Evolutionary conservation across 2,329 filamentous ascomycete species (phyloP).

Genomic region (Lachnellula cervina): DNA sequence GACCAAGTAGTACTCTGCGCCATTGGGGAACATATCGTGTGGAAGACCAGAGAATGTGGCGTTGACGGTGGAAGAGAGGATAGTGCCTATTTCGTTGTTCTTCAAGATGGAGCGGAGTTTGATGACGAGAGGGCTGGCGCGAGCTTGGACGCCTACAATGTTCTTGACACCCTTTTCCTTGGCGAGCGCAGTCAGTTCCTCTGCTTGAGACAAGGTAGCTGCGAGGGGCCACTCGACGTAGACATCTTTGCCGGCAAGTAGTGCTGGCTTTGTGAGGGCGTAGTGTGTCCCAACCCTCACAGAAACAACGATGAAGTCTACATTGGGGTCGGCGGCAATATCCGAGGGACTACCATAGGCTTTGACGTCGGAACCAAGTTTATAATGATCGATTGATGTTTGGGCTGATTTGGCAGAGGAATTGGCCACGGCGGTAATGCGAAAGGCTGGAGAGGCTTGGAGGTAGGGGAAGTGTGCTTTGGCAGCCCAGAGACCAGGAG

Average conservation of each 20-base stretch:
- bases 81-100: slow-evolving; percentile 39
- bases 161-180: slow-evolving; percentile 38
- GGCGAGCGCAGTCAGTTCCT: slow-evolving; percentile 39
- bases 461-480: slow-evolving; percentile 48
- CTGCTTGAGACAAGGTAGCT: slow-evolving; percentile 36
- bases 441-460: slow-evolving; percentile 31
- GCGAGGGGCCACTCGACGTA: slow-evolving; percentile 49
- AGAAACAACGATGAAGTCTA: slow-evolving; percentile 44
- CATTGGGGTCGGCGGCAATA: slow-evolving; percentile 40
- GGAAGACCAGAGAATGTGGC: slow-evolving; percentile 1
- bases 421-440: slow-evolving; percentile 44
- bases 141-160: slow-evolving; percentile 44
- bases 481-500: slow-evolving; percentile 43
- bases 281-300: slow-evolving; percentile 42
- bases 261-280: slow-evolving; percentile 36
- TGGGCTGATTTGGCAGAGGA: slow-evolving; percentile 39
- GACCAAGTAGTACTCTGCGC: slow-evolving; percentile 15
- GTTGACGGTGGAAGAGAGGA: slow-evolving; percentile 22
- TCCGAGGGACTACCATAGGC: slow-evolving; percentile 39
- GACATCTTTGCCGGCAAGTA: slow-evolving; percentile 43
- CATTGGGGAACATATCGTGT: background rate
- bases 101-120: slow-evolving; percentile 41
- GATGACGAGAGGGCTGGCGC: slow-evolving; percentile 35
- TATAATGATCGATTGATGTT: slow-evolving; percentile 36
- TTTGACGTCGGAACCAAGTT: slow-evolving; percentile 35